phyloP scores from a whole-genome alignment of 1,139 yeast genomes.

The Zygoascus hellenicus region DNA sequence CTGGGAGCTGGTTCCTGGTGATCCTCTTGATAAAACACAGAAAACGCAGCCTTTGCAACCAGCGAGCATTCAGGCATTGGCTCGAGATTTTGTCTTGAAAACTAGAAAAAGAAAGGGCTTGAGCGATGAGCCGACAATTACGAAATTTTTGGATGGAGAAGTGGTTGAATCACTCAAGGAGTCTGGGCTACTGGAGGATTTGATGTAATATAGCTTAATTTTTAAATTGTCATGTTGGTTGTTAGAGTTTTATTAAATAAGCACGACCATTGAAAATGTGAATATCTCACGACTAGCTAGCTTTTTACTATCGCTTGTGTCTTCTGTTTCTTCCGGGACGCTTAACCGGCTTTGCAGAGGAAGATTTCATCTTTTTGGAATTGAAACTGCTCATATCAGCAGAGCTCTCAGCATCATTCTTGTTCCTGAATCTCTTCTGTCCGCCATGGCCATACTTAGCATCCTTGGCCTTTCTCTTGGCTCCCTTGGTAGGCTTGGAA shows the following conservation, averaged over 20 bases:
- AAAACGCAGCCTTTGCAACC: slow-evolving; percentile 67
- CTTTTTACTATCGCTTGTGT: slow-evolving; percentile 14
- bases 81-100: slow-evolving; percentile 84
- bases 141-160: slow-evolving; percentile 62
- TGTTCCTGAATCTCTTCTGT: slow-evolving; percentile 64
- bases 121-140: slow-evolving; percentile 64
- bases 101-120: slow-evolving; percentile 82
- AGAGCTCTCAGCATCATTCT: slow-evolving; percentile 69
- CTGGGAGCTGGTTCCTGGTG: slow-evolving; percentile 87
- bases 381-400: slow-evolving; percentile 65
- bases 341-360: slow-evolving; percentile 33
- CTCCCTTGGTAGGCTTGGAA: slow-evolving; percentile 37
- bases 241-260: background rate
- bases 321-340: slow-evolving; percentile 80
- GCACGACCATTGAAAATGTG: background rate
- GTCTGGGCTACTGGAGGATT: slow-evolving; percentile 36
- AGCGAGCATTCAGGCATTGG: slow-evolving; percentile 62
- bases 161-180: slow-evolving; percentile 50
- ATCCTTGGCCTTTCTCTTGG: slow-evolving; percentile 63
- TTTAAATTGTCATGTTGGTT: background rate
- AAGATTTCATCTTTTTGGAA: slow-evolving; percentile 47
- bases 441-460: slow-evolving; percentile 70
- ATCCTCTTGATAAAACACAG: slow-evolving; percentile 69
- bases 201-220: no score
- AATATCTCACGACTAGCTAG: background rate